Percentiles rank a stretch among this genome's conserved stretches.
phyloP scores from a whole-genome alignment of 352 stramenopile genomes.

The Aphanomyces stellatus region DNA sequence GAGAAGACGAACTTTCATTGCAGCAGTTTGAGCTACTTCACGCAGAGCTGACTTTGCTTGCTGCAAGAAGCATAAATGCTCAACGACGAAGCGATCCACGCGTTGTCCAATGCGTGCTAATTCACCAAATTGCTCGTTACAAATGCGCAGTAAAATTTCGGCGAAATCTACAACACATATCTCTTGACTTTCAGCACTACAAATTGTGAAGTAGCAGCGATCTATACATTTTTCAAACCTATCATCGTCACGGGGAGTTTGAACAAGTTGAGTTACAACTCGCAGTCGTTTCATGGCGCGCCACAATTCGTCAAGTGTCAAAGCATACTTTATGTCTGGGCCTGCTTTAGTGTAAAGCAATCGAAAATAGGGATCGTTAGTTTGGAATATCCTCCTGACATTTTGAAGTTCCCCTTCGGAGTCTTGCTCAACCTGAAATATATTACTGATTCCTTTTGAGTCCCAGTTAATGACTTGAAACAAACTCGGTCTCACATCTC shows the following conservation, averaged over 20 bases:
- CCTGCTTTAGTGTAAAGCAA: constrained; percentile 46
- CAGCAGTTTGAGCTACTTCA: constrained; percentile 38
- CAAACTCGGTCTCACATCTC: constrained; percentile 38
- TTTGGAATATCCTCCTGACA: constrained; percentile 39
- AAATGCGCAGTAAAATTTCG: constrained; percentile 56
- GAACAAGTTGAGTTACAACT: constrained; percentile 44
- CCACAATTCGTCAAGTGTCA: constrained; percentile 61
- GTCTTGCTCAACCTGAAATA: constrained; percentile 53
- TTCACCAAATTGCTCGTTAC: constrained; percentile 65
- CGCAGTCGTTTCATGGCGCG: constrained; percentile 56
- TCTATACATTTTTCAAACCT: constrained; percentile 13
- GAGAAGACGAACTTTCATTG: constrained; percentile 27
- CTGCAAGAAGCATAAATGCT: constrained; percentile 41
- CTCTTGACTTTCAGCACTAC: constrained; percentile 36
- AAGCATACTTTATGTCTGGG: constrained; percentile 30
- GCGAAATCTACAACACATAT: constrained; percentile 54
- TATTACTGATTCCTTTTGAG: constrained; percentile 38
- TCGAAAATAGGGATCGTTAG: constrained; percentile 41
- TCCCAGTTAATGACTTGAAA: constrained; percentile 53
- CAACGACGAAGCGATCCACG: constrained; percentile 45
- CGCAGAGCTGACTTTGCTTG: constrained; percentile 50
- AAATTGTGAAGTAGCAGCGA: not conserved
- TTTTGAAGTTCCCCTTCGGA: constrained; percentile 35
- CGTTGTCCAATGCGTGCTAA: constrained; percentile 41
- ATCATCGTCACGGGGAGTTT: constrained; percentile 47